Evolutionary conservation across 2,329 filamentous ascomycete species (phyloP), one percentile per base, ranked within the genome.

Genomic region (Colletotrichum truncatum): DNA sequence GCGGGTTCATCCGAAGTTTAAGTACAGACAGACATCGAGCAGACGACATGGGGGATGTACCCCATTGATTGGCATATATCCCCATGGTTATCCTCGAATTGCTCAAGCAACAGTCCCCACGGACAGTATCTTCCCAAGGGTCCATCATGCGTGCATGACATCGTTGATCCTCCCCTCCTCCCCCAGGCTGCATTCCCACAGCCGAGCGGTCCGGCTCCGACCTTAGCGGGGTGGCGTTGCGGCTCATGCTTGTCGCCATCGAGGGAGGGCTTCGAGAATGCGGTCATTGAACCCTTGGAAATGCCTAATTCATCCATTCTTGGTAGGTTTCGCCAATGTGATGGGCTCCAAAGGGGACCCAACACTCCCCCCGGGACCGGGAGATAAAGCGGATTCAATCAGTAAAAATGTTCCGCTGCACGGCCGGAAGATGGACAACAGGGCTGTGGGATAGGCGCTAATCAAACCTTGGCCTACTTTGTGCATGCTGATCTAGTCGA

Each of bases 401-500:
- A 14, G 56, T 16, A 28, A 28, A 39, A 21, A 16, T 25, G 45
- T 52, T 43, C 45, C 45, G 55, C 12, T 21, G 45, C n/a, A 28
- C 4, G 46, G 36, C 30, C 16, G 26, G 16, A 46, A 25, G 25
- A 30, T 26, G 43, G 54, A 59, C 46, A 10, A 16, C 26, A 18
- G 46, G 46, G 45, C 25, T 26, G 21, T 39, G 10, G 48, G 48
- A n/a, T 39, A 16, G 46, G 46, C 39, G 61, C 39, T 54, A 64
- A 43, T 54, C 48, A 54, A 61, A 54, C 61, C 25, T 53, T 54
- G 21, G 48, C 39, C 21, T 30, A 30, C 30, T 64, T 34, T 34
- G 12, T n/a, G 12, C 14, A 12, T 49, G 62, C 41, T 43, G 56
- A 65, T 55, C 62, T 12, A 32, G 62, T n/a, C 48, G 62, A 61